Conservation (phyloP, 495 filamentous ascomycete genomes). For the Hyphodiscus hymeniophilus region DNA sequence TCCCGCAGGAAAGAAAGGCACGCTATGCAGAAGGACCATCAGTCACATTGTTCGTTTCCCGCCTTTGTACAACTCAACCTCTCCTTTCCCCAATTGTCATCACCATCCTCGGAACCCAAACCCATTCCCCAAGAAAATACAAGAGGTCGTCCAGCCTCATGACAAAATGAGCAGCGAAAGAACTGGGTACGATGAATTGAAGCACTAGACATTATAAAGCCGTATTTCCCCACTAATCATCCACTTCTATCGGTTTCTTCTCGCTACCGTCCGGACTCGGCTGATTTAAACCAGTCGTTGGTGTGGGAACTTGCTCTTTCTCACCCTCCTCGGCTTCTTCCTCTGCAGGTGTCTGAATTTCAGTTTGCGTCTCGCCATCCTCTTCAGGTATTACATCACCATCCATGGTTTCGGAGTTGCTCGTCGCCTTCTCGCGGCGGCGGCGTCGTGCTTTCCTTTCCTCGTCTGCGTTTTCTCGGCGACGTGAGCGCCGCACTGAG, state of each 20-base stretch:
- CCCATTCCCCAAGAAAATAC: neutral
- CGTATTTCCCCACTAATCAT: constrained; percentile 12
- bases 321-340: constrained; percentile 5
- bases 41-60: neutral
- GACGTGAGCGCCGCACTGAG: constrained; percentile 46
- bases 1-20: neutral
- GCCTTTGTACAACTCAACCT: no score
- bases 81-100: neutral
- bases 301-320: constrained; percentile 18
- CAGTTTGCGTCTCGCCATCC: constrained; percentile 9
- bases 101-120: neutral
- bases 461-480: constrained; percentile 63
- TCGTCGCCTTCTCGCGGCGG: constrained; percentile 44
- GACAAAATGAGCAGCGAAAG: no score
- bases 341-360: neutral
- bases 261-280: constrained; percentile 34
- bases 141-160: neutral
- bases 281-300: constrained; percentile 33
- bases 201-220: constrained; percentile 17
- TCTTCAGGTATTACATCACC: constrained; percentile 41
- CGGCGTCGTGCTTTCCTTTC: constrained; percentile 53
- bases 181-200: neutral
- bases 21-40: constrained; percentile 3
- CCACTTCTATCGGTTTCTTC: constrained; percentile 26
- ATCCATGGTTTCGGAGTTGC: constrained; percentile 24